Conservation (phyloP, 148 eudicot species). For the Chenopodium suecicum region DNA sequence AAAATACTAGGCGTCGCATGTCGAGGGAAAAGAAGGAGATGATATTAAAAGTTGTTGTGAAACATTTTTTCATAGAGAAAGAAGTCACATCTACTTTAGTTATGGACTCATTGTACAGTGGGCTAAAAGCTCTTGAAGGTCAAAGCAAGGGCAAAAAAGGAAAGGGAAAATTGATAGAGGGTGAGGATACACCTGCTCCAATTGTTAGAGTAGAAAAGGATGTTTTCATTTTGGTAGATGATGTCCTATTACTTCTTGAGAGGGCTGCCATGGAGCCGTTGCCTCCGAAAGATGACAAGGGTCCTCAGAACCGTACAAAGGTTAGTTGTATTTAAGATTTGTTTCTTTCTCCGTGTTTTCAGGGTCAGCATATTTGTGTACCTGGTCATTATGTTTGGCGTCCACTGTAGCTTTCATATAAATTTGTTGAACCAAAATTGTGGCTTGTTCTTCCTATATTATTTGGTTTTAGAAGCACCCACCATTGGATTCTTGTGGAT, state of each 20-base stretch:
- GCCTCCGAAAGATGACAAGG: constrained; percentile 95
- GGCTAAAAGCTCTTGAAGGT: constrained; percentile 88
- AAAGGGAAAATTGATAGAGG: constrained; percentile 53
- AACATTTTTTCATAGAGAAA: constrained; percentile 86
- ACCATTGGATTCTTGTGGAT: not conserved
- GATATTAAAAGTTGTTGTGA: constrained; percentile 75
- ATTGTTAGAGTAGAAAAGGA: constrained; percentile 69
- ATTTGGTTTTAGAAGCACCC: not conserved
- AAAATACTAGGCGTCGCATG: constrained; percentile 67
- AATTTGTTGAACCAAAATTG: not conserved
- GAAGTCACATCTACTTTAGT: constrained; percentile 96
- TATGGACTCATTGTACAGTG: constrained; percentile 95
- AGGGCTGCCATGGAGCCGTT: constrained; percentile 84
- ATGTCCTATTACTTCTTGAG: constrained; percentile 69
- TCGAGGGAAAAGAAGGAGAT: constrained; percentile 74
- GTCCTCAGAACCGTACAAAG: constrained; percentile 95
- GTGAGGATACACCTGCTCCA: constrained; percentile 70
- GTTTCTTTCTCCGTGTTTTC: not conserved
- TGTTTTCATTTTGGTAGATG: constrained; percentile 77
- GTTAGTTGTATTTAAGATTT: constrained; percentile 36
- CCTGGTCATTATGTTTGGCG: not conserved
- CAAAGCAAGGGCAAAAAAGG: constrained; percentile 64
- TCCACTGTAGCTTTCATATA: not conserved
- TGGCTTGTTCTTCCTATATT: not conserved
- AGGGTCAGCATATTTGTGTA: not conserved